Evolutionary conservation across 257 asterid species (phyloP), one percentile per base, ranked within the genome.

Genomic region (Scutellaria minor): DNA sequence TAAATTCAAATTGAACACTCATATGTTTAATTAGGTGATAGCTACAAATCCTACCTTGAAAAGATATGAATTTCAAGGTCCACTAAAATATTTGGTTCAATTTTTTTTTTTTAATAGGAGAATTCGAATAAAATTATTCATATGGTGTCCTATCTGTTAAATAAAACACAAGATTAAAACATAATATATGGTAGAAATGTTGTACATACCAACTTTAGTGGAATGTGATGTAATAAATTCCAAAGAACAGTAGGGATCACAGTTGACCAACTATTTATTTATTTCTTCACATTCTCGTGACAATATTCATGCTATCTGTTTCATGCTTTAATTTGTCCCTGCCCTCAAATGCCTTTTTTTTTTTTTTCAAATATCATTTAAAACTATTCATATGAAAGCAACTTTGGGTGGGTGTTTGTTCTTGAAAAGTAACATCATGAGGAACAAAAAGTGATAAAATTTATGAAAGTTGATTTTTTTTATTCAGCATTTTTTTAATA

Each of bases 161-260:
- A 31, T 31, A 31, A 3, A 31, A 31, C 37, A 31, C 37, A 31
- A 31, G 3, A 31, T 31, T 31, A 31, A 31, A 31, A 4, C 37
- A 31, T 31, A 31, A 31, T 31, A 31, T 31, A 31, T 31, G 3
- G 37, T 31, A 31, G 37, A 31, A 31, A 31, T 31, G 37, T 31
- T 31, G 12, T 66, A 14, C 50, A 47, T 27, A 27, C 47, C 20
- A 1, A 50, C 18, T 66, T 77, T 57, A 77, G 74, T 71, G 58
- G 65, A 40, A 77, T 15, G 50, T 77, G 77, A 77, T 58, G 70
- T 66, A 50, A 77, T 41, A 72, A 66, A 72, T 72, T 72, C 75
- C 66, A 11, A 31, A 14, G 46, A 42, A 72, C 56, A 72, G 67
- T 77, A 40, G 70, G 72, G 18, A 45, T 44, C 66, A 57, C 66